These are phyloP conservation scores for Beta vulgaris DNA, from an alignment of 148 eudicot genomes.

Conservation along the genomic window DNA sequence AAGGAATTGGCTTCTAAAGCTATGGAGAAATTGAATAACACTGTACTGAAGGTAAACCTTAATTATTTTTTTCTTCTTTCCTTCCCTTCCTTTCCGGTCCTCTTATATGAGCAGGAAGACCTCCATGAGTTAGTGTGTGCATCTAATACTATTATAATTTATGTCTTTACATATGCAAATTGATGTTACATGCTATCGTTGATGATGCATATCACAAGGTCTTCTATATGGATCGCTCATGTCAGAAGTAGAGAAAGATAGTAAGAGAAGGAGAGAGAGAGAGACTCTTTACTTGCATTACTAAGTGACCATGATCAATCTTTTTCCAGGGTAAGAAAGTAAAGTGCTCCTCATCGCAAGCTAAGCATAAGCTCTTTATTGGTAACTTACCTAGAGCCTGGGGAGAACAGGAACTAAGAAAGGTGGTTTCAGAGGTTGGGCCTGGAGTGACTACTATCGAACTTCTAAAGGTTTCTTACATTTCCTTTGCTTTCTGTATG, in stretches of 20 bases:
- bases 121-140: neutral
- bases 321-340: constrained; percentile 69
- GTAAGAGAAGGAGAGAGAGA: neutral
- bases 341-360: constrained; percentile 88
- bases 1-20: constrained; percentile 89
- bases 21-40: constrained; percentile 70
- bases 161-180: neutral
- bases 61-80: too few relatives aligned
- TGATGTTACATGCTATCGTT: neutral
- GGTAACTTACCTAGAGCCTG: constrained; percentile 84
- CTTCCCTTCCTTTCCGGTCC: too few relatives aligned
- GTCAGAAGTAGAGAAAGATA: neutral
- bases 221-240: too few relatives aligned
- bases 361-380: constrained; percentile 81
- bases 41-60: constrained; percentile 60
- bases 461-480: constrained; percentile 66
- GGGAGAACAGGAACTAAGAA: constrained; percentile 70
- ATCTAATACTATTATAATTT: neutral
- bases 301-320: neutral
- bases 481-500: neutral
- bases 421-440: constrained; percentile 62
- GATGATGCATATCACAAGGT: neutral
- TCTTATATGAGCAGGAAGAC: neutral
- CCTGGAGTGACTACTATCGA: constrained; percentile 78
- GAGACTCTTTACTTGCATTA: neutral